A percentile compares a stretch with the other conserved stretches of the same genome.
phyloP scores from a whole-genome alignment of 192 early-diverging fungal genomes.

The Coemansia sp. region DNA sequence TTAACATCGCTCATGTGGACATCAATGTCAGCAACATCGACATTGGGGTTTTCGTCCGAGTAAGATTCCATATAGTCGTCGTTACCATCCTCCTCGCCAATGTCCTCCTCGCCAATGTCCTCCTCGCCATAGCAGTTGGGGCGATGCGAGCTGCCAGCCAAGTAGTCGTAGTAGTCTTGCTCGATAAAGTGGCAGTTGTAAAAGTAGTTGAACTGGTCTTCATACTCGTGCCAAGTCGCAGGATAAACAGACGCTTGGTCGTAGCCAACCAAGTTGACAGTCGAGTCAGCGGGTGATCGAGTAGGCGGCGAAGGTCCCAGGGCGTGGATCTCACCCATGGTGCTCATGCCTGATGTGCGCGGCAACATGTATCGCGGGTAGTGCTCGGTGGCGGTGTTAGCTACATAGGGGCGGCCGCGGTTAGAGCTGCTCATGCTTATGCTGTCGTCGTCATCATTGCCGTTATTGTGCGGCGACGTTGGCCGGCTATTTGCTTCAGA shows the following conservation, averaged over 20 bases:
- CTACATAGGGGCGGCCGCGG: background rate
- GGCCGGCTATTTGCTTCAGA: background rate
- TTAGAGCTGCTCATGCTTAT: background rate
- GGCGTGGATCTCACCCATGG: conserved; percentile 54
- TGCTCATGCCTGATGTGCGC: conserved; percentile 46
- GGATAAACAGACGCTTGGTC: conserved; percentile 33
- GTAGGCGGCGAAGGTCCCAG: conserved; percentile 20
- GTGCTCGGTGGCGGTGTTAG: conserved; percentile 3
- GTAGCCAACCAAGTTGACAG: conserved; percentile 18
- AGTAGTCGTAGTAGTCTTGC: conserved; percentile 52
- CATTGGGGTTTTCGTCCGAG: conserved; percentile 10
- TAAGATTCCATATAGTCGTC: conserved; percentile 1
- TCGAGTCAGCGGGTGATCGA: conserved; percentile 16
- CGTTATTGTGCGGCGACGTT: background rate
- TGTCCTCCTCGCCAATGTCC: background rate
- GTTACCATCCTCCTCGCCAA: background rate
- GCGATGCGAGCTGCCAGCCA: conserved; percentile 15
- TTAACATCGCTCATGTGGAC: conserved; percentile 14
- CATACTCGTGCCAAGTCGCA: conserved; percentile 52
- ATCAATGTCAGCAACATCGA: conserved; percentile 14
- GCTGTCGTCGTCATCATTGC: background rate
- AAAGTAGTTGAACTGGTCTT: conserved; percentile 55
- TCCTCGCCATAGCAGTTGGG: conserved; percentile 13
- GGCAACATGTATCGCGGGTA: conserved; percentile 50
- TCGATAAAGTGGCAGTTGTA: conserved; percentile 56